Conservation (phyloP, 371 early-diverging fungal genomes). For the Actinomortierella wolfii region DNA sequence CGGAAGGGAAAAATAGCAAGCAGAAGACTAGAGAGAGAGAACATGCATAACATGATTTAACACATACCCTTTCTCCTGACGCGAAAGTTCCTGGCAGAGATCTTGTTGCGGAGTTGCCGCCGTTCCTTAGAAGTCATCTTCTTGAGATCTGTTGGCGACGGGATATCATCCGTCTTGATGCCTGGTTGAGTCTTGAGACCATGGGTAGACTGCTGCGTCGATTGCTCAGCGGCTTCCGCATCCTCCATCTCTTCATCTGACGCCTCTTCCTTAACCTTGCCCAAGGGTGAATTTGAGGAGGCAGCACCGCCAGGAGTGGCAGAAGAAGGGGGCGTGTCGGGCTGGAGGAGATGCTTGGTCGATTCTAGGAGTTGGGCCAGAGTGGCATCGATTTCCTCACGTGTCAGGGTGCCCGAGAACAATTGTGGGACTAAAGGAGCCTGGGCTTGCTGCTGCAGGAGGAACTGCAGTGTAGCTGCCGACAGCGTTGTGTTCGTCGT, state of each 20-base stretch:
- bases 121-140: conserved; percentile 83
- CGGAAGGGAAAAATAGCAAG: neutral
- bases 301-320: too few relatives aligned
- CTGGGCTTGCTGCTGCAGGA: conserved; percentile 36
- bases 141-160: conserved; percentile 24
- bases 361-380: conserved; percentile 31
- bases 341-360: conserved; percentile 25
- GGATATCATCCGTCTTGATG: conserved; percentile 28
- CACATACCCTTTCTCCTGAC: conserved; percentile 82
- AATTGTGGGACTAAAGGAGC: conserved; percentile 36
- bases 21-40: neutral
- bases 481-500: conserved; percentile 34
- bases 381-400: conserved; percentile 36
- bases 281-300: conserved; percentile 1
- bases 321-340: neutral
- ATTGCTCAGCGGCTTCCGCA: neutral
- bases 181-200: conserved; percentile 23
- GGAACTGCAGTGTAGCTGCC: conserved; percentile 36
- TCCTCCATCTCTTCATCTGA: conserved; percentile 16
- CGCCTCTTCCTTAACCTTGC: conserved; percentile 10
- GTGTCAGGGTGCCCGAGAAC: conserved; percentile 37
- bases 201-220: conserved; percentile 1
- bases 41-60: neutral
- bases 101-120: conserved; percentile 87
- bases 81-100: conserved; percentile 89